Evolutionary conservation across 1,284 basidiomycete species (phyloP), one percentile per base, ranked within the genome.

Genomic region (Coniferiporia weirii): DNA sequence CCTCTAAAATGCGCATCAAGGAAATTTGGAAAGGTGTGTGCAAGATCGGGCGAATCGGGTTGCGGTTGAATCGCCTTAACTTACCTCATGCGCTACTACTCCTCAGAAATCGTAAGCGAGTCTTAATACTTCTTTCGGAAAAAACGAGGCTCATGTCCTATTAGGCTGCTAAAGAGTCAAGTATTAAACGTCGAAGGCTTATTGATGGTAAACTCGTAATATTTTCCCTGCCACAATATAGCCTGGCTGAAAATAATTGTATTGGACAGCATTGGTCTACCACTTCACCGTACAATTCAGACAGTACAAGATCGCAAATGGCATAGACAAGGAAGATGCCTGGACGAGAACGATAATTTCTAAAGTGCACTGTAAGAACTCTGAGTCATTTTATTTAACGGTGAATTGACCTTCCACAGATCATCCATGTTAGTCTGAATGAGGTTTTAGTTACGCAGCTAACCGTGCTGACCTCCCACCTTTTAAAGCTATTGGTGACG

Each of bases 401-500:
- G n/a, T 54, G 35, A 50, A 6, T 52, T 55, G 12, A 17, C 17
- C 40, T 46, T 9, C 19, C 8, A 40, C 7, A 56, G 54, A 56
- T 56, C 54, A 56, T n/a, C 44, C 45, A 19, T 10, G 54, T 55
- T 13, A 43, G 32, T 38, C 19, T 43, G 15, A 5, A 6, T 50
- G 10, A 22, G 12, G 8, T 9, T n/a, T 46, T 13, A 46, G 12
- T 17, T 15, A 2, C n/a, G 17, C 17, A 17, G 8, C 44, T 43
- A 43, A 43, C 10, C 44, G 27, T 5, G 19, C 20, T 45, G 51
- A 47, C 40, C 38, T 46, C 45, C 47, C 35, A 4, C 20, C 45
- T 15, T 49, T 9, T 50, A 22, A 52, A 61, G 65, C 65, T 17
- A 66, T 66, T 22, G 63, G 64, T 9, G 65, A 65, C 20, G 65